Evolutionary conservation across 805 yeast genomes (phyloP), one percentile per base, ranked within the genome.

Genomic region (Brettanomyces naardenensis): DNA sequence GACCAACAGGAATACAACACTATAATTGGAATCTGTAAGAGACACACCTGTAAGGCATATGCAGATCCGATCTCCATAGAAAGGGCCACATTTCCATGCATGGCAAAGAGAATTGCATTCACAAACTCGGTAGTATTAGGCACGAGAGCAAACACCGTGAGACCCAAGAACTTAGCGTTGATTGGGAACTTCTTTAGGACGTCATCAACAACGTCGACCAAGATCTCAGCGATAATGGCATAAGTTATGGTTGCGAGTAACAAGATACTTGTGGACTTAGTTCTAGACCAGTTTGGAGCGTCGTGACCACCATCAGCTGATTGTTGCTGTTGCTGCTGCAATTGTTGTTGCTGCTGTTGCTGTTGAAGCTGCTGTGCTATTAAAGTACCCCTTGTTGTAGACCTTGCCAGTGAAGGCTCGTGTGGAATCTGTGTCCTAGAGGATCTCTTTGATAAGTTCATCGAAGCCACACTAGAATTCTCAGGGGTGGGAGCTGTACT

Each of bases 41-140:
- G 66, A 49, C 95, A 90, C 13, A 92, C 98, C 59, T 92, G 98
- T 42, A 92, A 68, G 0, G 95, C 98, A 56, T 92, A 92, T 0
- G 98, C 98, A 44, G 95, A 80, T 43, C 98, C 98, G 59, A 92
- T 92, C 56, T 92, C 98, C 95, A 92, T 85, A 3, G 95, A 85
- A 33, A 92, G 66, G 1, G 98, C 95, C 38, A 92, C 95, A 48
- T 92, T 92, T 1, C 98, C 98, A 49, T 90, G 78, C 48, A 87
- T 77, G 0, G 98, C 98, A 65, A 92, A 92, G 19, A 96, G 88
- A 40, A 92, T 89, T 51, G 97, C 98, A 61, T 92, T 92, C 41
- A 92, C 71, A 52, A 92, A 92, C 62, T 92, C 98, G 0, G 98
- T 92, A 5, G 97, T 87, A 54, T 89, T 92, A 10, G 98, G 98